phyloP scores from a whole-genome alignment of 2,329 filamentous ascomycete genomes.

The Nakataea oryzae region DNA sequence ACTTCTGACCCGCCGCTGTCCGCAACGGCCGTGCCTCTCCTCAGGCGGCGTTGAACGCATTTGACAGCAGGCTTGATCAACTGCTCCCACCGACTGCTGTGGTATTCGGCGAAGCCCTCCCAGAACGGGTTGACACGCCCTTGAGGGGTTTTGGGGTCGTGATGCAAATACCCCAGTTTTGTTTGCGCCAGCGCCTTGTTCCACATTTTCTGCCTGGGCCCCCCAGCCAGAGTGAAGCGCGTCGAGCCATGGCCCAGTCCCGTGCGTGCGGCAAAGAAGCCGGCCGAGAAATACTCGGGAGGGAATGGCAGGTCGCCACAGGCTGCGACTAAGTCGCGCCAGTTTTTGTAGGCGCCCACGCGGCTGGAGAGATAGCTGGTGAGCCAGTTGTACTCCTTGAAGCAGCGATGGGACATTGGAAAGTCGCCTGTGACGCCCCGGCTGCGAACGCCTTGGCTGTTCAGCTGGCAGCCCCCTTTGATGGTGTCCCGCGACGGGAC shows the following conservation, averaged over 20 bases:
- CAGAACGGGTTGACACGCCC: not conserved
- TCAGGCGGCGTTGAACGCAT: not conserved
- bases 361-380: not conserved
- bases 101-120: not conserved
- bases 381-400: not conserved
- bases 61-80: not conserved
- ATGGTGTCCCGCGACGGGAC: too few relatives aligned
- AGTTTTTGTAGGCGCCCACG: not conserved
- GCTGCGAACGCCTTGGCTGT: not conserved
- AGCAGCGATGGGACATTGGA: not conserved
- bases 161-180: not conserved
- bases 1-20: not conserved
- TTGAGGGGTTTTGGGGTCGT: not conserved
- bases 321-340: not conserved
- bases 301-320: not conserved
- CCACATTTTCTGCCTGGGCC: not conserved
- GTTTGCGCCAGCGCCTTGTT: not conserved
- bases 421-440: not conserved
- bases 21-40: not conserved
- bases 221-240: not conserved
- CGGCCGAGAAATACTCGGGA: not conserved
- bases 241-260: not conserved
- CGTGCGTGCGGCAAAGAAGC: not conserved
- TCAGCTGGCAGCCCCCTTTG: not conserved
- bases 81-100: not conserved